Evolutionary conservation across 805 yeast species (phyloP), one percentile per base, ranked within the genome.

Genomic region (Zygotorulaspora chibaensis): DNA sequence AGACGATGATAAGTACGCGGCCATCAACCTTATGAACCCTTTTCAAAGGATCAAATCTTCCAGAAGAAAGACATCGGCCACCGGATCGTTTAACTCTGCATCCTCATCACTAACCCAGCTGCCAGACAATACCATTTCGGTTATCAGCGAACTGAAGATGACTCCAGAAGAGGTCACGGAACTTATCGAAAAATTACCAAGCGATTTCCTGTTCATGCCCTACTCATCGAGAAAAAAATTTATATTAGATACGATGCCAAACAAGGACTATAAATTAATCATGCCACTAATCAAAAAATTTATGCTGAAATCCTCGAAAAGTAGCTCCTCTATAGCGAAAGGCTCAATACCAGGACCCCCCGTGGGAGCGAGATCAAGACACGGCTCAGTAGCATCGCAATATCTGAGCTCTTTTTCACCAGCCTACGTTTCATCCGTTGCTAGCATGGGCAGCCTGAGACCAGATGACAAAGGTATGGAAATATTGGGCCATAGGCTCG

Each of bases 391-490:
- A 8, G 68, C 68, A 8, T 63, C 67, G 8, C 67, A 64, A 39
- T 64, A 46, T 44, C 40, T 64, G 13, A 62, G 59, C 46, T 56
- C 68, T 2, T 64, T 64, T 42, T 62, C 68, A 2, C 66, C 67
- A n/a, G 51, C 63, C 28, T 38, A 45, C 10, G 33, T 53, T 4
- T 44, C 55, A 8, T 54, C 63, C 1, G 38, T 49, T 3, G 45
- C 50, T 27, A 52, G 46, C 35, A 38, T 46, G 38, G 47, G 39
- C 35, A 44, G 41, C 20, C 15, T 38, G 15, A 59, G 50, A 40
- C 58, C 65, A 1, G 85, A 81, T 55, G 87, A 83, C 46, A 79
- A 76, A 48, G 96, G 95, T 0, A 82, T 85, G 11, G 62, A 74
- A 18, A 78, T 88, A 1, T 53, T 83, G 68, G 81, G 78, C 12